These are phyloP conservation scores for Sporisorium reilianum DNA, from an alignment of 1,284 basidiomycete species.

Conservation along the genomic window DNA sequence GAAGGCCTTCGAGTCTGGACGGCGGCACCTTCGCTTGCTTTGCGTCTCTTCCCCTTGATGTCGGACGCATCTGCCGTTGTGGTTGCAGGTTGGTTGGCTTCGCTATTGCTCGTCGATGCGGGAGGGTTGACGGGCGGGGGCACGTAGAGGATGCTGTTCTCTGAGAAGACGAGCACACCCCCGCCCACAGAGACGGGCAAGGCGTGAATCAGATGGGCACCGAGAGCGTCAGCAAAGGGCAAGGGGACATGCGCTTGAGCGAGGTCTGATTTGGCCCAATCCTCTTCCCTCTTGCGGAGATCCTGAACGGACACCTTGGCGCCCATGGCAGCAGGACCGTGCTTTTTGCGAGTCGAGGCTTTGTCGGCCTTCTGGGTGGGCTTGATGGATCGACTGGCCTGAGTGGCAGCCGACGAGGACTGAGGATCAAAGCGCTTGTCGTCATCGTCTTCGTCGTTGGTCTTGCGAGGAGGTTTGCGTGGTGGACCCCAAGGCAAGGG, in stretches of 20 bases:
- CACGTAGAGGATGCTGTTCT: constrained; percentile 58
- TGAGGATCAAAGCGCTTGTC: constrained; percentile 21
- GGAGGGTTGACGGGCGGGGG: constrained; percentile 47
- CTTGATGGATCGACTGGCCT: constrained; percentile 26
- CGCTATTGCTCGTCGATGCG: not conserved
- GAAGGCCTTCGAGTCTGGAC: constrained; percentile 25
- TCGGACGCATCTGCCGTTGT: constrained; percentile 12
- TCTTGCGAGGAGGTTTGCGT: constrained; percentile 36
- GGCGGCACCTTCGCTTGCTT: constrained; percentile 41
- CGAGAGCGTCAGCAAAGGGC: constrained; percentile 57
- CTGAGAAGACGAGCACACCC: constrained; percentile 64
- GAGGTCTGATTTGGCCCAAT: constrained; percentile 46
- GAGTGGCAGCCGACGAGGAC: constrained; percentile 28
- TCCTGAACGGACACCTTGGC: constrained; percentile 23
- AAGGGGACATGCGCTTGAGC: constrained; percentile 64
- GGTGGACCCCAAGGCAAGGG: constrained; percentile 60
- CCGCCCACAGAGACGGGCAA: constrained; percentile 58
- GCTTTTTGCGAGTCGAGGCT: constrained; percentile 25
- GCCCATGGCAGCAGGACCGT: constrained; percentile 60
- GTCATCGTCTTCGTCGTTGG: constrained; percentile 15
- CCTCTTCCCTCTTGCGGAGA: constrained; percentile 45
- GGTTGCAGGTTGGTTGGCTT: not conserved
- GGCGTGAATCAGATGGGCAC: constrained; percentile 56
- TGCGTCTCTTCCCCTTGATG: constrained; percentile 53
- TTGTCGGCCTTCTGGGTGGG: constrained; percentile 25